Percentiles rank a stretch among this genome's conserved stretches.
phyloP scores from a whole-genome alignment of 1,284 basidiomycete genomes.

The Afroboletus lepidellus region DNA sequence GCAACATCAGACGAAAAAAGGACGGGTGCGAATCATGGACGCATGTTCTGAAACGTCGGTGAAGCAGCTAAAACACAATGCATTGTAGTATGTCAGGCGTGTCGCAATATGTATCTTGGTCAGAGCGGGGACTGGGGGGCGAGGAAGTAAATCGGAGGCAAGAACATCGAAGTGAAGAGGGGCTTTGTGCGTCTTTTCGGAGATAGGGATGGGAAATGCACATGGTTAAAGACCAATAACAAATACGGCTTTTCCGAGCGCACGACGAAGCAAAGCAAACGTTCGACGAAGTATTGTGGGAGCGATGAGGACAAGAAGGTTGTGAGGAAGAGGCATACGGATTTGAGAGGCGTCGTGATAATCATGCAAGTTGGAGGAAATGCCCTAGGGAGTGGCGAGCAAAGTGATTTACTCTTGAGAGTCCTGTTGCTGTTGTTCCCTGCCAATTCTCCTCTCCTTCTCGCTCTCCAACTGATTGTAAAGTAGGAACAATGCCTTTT shows the following conservation, averaged over 20 bases:
- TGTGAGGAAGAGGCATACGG: slow-evolving; percentile 27
- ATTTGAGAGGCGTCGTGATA: slow-evolving; percentile 15
- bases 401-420: slow-evolving; percentile 44
- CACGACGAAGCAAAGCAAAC: slow-evolving; percentile 14
- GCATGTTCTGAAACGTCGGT: slow-evolving; percentile 34
- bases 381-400: neutral
- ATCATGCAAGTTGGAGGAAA: slow-evolving; percentile 12
- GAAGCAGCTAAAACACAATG: slow-evolving; percentile 34
- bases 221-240: slow-evolving; percentile 27
- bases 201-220: slow-evolving; percentile 22
- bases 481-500: slow-evolving; percentile 94
- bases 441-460: slow-evolving; percentile 87
- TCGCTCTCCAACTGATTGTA: slow-evolving; percentile 97
- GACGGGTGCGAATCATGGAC: slow-evolving; percentile 20
- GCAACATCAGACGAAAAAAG: slow-evolving; percentile 9
- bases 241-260: slow-evolving; percentile 19
- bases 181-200: slow-evolving; percentile 28
- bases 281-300: slow-evolving; percentile 12
- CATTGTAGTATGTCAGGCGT: slow-evolving; percentile 37
- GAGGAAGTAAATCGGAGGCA: slow-evolving; percentile 27
- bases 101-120: slow-evolving; percentile 29
- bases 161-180: slow-evolving; percentile 31
- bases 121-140: slow-evolving; percentile 21
- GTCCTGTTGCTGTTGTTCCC: slow-evolving; percentile 63
- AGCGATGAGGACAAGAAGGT: slow-evolving; percentile 31